Percentiles rank a stretch among this genome's conserved stretches.
Evolutionary conservation across 2,329 filamentous ascomycete species (phyloP).

Genomic region (Colletotrichum sp.): DNA sequence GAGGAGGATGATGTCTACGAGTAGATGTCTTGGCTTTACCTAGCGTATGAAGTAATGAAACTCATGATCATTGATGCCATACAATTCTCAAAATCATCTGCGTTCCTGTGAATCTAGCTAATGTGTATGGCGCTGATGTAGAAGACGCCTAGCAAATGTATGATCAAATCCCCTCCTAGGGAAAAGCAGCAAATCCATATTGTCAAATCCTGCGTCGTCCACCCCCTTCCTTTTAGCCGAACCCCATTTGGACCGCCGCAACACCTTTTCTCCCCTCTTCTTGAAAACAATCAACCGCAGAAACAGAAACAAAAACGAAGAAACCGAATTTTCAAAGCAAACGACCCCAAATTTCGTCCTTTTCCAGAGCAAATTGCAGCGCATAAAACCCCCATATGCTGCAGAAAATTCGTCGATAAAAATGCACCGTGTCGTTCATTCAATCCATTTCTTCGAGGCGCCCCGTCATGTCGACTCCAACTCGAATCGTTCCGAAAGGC

Average conservation of each 20-base stretch:
- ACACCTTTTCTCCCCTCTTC: neutral
- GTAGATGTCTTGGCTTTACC: constrained; percentile 24
- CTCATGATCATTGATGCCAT: constrained; percentile 3
- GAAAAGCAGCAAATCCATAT: neutral
- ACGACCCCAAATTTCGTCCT: neutral
- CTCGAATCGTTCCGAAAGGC: constrained; percentile 52
- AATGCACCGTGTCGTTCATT: neutral
- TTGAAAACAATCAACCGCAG: neutral
- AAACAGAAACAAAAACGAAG: neutral
- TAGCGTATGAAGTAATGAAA: constrained; percentile 23
- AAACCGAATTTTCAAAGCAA: neutral
- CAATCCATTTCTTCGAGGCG: neutral
- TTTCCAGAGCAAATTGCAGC: neutral
- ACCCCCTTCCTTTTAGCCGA: neutral
- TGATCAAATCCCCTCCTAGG: neutral
- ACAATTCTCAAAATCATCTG: neutral
- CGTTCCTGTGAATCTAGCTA: constrained; percentile 16
- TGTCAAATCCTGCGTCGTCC: neutral
- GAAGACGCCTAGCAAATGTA: neutral
- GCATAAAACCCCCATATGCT: neutral
- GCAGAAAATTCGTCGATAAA: neutral
- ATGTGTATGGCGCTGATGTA: neutral
- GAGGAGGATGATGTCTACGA: constrained; percentile 61
- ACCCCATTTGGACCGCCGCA: neutral
- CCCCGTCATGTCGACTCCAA: constrained; percentile 35